Percentiles rank a stretch among this genome's conserved stretches.
Conservation (phyloP, 768 basidiomycete genomes). For the Wakefieldia striispora region DNA sequence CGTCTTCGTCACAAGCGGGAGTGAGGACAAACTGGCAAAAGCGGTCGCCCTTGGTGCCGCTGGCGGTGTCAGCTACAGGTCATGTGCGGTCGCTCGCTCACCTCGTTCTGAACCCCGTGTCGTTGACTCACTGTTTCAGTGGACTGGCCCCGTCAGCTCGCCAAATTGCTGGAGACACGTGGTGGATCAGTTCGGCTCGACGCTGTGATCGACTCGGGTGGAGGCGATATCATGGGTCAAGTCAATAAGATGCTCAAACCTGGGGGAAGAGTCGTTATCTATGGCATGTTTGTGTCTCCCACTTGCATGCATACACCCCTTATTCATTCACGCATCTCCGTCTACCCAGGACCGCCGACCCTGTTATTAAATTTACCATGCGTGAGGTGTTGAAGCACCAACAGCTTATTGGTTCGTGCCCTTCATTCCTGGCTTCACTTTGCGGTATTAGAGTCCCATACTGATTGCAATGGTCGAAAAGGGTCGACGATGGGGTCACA, state of each 20-base stretch:
- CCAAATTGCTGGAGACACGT: constrained; percentile 37
- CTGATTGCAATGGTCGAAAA: constrained; percentile 29
- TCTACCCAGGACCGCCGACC: constrained; percentile 54
- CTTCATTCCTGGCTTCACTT: not conserved
- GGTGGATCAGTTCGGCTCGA: constrained; percentile 40
- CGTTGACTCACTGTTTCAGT: constrained; percentile 28
- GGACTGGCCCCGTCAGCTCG: constrained; percentile 53
- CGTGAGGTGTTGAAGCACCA: constrained; percentile 73
- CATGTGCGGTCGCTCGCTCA: constrained; percentile 39
- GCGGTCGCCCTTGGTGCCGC: constrained; percentile 69
- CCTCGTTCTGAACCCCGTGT: not conserved
- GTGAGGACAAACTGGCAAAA: constrained; percentile 61
- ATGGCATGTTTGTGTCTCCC: constrained; percentile 50
- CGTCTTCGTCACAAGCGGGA: constrained; percentile 82
- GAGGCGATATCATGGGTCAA: constrained; percentile 59
- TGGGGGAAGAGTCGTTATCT: constrained; percentile 61
- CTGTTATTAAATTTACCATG: constrained; percentile 69
- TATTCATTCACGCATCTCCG: constrained; percentile 10
- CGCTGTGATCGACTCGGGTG: constrained; percentile 67
- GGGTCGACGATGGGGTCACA: constrained; percentile 86
- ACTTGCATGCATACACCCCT: not conserved
- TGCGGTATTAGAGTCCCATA: not conserved
- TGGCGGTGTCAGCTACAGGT: constrained; percentile 75
- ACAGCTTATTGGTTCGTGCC: constrained; percentile 60
- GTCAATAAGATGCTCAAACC: constrained; percentile 49